Evolutionary conservation across 2,329 filamentous ascomycete species (phyloP).

Genomic region (Dactylellina sp.): DNA sequence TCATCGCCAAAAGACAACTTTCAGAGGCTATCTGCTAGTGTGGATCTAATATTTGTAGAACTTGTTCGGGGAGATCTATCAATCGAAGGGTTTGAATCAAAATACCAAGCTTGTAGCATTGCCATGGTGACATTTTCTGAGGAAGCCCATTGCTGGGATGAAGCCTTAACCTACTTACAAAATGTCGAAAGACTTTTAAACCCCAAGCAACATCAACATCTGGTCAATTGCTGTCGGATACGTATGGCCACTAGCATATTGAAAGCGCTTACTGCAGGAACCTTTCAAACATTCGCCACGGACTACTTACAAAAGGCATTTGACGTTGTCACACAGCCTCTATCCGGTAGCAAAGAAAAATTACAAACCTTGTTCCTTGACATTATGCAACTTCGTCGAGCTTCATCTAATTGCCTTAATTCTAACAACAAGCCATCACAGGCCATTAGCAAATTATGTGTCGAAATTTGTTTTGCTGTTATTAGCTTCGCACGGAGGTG

Average conservation of each 20-base stretch:
- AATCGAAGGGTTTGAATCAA: slow-evolving; percentile 42
- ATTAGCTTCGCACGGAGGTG: slow-evolving; percentile 48
- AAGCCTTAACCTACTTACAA: slow-evolving; percentile 29
- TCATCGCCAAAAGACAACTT: slow-evolving; percentile 32
- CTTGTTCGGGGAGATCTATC: slow-evolving; percentile 20
- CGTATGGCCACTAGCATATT: slow-evolving; percentile 38
- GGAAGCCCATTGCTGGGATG: slow-evolving; percentile 40
- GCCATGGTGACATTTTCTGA: slow-evolving; percentile 31
- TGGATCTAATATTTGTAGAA: slow-evolving; percentile 18
- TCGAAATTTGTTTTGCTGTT: slow-evolving; percentile 43
- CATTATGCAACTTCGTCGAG: slow-evolving; percentile 53
- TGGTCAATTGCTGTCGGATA: slow-evolving; percentile 29
- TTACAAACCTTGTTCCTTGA: slow-evolving; percentile 41
- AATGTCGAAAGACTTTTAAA: slow-evolving; percentile 25
- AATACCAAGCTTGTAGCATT: slow-evolving; percentile 33
- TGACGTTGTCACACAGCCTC: slow-evolving; percentile 35
- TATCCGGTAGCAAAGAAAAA: slow-evolving; percentile 50
- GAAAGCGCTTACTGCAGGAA: slow-evolving; percentile 16
- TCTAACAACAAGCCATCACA: slow-evolving; percentile 1
- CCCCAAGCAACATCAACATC: slow-evolving; percentile 37
- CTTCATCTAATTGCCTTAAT: slow-evolving; percentile 34
- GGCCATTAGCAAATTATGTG: slow-evolving; percentile 14
- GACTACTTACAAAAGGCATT: slow-evolving; percentile 54
- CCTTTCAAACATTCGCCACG: neutral
- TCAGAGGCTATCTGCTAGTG: slow-evolving; percentile 16